Conservation (phyloP, 148 eudicot species). For the Agrostemma githago region DNA sequence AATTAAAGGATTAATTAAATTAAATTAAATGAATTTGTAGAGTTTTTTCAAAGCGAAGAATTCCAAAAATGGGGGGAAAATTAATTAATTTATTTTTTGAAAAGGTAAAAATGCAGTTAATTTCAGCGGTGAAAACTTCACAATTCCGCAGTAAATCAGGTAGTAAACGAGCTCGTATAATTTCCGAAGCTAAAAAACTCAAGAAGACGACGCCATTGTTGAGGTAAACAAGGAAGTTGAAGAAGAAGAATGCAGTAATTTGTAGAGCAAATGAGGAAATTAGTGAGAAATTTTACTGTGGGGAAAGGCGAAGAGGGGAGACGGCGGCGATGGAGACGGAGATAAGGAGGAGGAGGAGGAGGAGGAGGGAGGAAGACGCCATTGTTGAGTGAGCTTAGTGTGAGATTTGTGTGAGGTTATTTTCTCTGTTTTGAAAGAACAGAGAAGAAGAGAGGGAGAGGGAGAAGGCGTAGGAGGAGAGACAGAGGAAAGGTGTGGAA, state of each 20-base stretch:
- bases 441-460: neutral
- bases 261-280: no score
- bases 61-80: neutral
- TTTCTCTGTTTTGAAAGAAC: neutral
- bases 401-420: neutral
- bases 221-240: neutral
- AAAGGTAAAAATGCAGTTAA: slow-evolving; percentile 6
- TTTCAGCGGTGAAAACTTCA: neutral
- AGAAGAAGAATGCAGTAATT: no score
- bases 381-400: neutral
- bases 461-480: no score
- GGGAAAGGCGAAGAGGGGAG: neutral
- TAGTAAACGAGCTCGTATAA: neutral
- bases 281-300: neutral
- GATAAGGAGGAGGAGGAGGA: neutral
- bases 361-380: neutral
- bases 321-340: neutral
- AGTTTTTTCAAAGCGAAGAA: neutral
- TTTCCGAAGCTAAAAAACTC: neutral
- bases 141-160: no score
- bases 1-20: no score
- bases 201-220: slow-evolving; percentile 30
- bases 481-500: neutral
- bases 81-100: neutral
- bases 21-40: neutral